These are phyloP conservation scores for Lodderomyces oxycetoniae DNA, from an alignment of 1,139 yeast species.

Conservation along the genomic window DNA sequence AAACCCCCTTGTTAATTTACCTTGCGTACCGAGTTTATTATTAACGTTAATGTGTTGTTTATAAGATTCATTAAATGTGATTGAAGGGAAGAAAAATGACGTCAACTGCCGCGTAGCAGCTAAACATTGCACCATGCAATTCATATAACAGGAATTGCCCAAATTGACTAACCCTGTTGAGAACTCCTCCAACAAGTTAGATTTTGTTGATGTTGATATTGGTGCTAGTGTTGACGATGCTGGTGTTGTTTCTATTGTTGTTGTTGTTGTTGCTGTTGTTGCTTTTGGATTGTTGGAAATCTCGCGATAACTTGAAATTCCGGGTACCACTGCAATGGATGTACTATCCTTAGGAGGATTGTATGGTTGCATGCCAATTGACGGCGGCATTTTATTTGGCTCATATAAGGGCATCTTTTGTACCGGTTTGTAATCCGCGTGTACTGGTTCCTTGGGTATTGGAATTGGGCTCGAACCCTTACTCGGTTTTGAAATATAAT, in stretches of 20 bases:
- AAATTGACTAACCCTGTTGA: slow-evolving; percentile 67
- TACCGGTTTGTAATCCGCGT: not conserved
- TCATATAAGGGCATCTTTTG: not conserved
- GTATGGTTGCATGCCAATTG: slow-evolving; percentile 5
- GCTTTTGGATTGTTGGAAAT: not conserved
- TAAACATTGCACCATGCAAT: slow-evolving; percentile 83
- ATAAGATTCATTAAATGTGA: slow-evolving; percentile 40
- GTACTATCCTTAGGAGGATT: not conserved
- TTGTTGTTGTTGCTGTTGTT: slow-evolving; percentile 4
- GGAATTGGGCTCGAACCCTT: slow-evolving; percentile 2
- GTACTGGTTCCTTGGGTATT: not conserved
- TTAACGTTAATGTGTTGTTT: slow-evolving; percentile 68
- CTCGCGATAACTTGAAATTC: slow-evolving; percentile 1
- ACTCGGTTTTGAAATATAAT: slow-evolving; percentile 36
- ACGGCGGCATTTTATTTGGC: not conserved
- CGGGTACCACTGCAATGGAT: not conserved
- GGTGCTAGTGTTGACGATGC: slow-evolving; percentile 15
- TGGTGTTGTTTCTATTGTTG: slow-evolving; percentile 5
- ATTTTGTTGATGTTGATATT: slow-evolving; percentile 6
- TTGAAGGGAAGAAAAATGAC: slow-evolving; percentile 36
- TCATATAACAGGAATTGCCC: slow-evolving; percentile 94
- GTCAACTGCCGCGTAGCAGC: slow-evolving; percentile 43
- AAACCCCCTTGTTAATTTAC: slow-evolving; percentile 71
- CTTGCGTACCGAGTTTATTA: slow-evolving; percentile 79
- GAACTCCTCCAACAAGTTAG: slow-evolving; percentile 28